These are phyloP conservation scores for Penicillium brevicompactum DNA, from an alignment of 2,329 filamentous ascomycete genomes.

Conservation along the genomic window DNA sequence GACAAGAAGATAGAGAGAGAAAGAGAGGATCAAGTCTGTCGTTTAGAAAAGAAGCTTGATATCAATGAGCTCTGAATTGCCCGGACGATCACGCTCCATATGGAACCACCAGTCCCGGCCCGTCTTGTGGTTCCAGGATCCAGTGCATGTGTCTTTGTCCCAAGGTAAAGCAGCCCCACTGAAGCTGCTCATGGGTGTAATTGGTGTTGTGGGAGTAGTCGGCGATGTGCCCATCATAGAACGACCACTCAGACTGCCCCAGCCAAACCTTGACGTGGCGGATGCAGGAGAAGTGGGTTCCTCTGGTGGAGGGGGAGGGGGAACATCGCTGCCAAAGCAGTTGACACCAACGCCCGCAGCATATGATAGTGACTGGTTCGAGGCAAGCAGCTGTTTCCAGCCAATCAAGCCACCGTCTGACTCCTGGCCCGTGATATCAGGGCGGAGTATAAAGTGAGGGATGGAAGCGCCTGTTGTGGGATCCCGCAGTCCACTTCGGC, in stretches of 20 bases:
- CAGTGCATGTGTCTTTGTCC: conserved; percentile 47
- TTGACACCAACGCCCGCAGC: conserved; percentile 36
- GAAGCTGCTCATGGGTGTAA: conserved; percentile 33
- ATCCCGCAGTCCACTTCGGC: conserved; percentile 34
- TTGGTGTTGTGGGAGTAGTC: conserved; percentile 34
- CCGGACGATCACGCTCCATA: conserved; percentile 45
- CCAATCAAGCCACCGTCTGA: conserved; percentile 47
- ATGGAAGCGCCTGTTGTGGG: conserved; percentile 32
- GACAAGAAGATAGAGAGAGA: conserved; percentile 8
- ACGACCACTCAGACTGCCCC: conserved; percentile 37
- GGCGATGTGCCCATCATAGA: conserved; percentile 33
- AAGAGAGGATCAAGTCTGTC: neutral
- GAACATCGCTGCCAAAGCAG: conserved; percentile 32
- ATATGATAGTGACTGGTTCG: conserved; percentile 43
- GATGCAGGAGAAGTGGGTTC: conserved; percentile 36
- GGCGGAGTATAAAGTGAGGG: conserved; percentile 44
- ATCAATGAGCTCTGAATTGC: conserved; percentile 34
- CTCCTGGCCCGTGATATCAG: conserved; percentile 46
- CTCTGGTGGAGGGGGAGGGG: conserved; percentile 27
- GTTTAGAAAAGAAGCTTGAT: conserved; percentile 38
- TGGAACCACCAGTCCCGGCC: conserved; percentile 50
- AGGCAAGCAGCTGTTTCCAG: conserved; percentile 47
- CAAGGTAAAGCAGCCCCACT: conserved; percentile 36
- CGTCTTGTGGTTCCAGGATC: conserved; percentile 46
- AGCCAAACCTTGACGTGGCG: conserved; percentile 37